Conservation (phyloP, 306 rosid species). For the Phaseolus lunatus region DNA sequence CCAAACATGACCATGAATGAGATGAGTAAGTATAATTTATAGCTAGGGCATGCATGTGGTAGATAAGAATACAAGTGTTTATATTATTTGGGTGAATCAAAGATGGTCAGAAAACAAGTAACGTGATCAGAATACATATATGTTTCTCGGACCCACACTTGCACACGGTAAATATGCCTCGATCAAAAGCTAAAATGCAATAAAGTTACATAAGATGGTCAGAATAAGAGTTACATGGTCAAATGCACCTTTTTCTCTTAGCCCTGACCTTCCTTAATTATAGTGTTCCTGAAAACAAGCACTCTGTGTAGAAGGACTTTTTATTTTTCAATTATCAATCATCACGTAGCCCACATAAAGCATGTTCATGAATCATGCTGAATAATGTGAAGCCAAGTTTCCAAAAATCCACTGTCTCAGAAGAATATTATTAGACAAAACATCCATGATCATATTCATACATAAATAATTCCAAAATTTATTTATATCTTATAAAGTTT, state of each 20-base stretch:
- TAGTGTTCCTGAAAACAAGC: conserved; percentile 48
- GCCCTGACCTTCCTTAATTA: conserved; percentile 19
- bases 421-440: conserved; percentile 10
- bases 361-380: conserved; percentile 26
- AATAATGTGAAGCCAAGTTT: conserved; percentile 32
- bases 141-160: conserved; percentile 20
- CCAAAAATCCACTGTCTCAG: conserved; percentile 11
- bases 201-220: not conserved
- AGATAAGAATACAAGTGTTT: not conserved
- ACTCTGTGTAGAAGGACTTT: conserved; percentile 11
- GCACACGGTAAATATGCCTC: conserved; percentile 19
- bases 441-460: not conserved
- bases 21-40: not conserved
- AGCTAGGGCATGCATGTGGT: not conserved
- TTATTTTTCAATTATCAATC: conserved; percentile 19
- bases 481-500: not conserved
- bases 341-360: conserved; percentile 31
- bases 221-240: conserved; percentile 15
- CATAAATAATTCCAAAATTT: not conserved
- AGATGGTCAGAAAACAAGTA: not conserved
- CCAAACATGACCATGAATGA: conserved; percentile 19
- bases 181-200: not conserved
- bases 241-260: conserved; percentile 11
- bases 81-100: conserved; percentile 15
- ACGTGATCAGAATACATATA: not conserved